Evolutionary conservation across 192 early-diverging fungal species (phyloP).

Genomic region (Entomortierella lignicola): DNA sequence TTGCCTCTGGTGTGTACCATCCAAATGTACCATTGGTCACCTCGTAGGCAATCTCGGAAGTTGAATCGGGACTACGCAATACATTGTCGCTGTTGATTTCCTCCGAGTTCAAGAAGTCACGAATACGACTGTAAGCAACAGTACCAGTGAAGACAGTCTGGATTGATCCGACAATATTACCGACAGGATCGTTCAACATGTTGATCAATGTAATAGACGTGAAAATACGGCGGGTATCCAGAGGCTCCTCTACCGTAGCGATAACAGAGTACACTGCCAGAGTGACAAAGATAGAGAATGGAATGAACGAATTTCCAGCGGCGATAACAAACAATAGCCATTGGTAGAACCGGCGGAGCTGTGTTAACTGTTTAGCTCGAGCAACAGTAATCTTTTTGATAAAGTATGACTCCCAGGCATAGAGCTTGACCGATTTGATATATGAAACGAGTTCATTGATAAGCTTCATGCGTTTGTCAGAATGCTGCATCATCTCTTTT

Average conservation of each 20-base stretch:
- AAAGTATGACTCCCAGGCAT: slow-evolving; percentile 73
- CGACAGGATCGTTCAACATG: slow-evolving; percentile 76
- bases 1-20: slow-evolving; percentile 35
- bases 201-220: slow-evolving; percentile 82
- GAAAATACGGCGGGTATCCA: slow-evolving; percentile 75
- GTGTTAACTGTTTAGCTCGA: slow-evolving; percentile 41
- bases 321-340: slow-evolving; percentile 13
- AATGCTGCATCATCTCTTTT: slow-evolving; percentile 13
- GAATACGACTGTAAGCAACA: slow-evolving; percentile 73
- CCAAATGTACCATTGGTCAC: slow-evolving; percentile 33
- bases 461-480: slow-evolving; percentile 74
- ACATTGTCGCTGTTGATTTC: slow-evolving; percentile 76
- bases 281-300: slow-evolving; percentile 50
- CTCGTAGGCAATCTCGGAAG: slow-evolving; percentile 28
- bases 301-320: slow-evolving; percentile 20
- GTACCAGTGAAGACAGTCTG: slow-evolving; percentile 69
- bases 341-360: slow-evolving; percentile 20
- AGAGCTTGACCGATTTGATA: slow-evolving; percentile 78
- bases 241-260: slow-evolving; percentile 24
- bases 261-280: slow-evolving; percentile 41
- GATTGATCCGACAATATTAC: slow-evolving; percentile 71
- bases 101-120: slow-evolving; percentile 71
- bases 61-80: slow-evolving; percentile 16
- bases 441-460: slow-evolving; percentile 71
- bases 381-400: slow-evolving; percentile 23